A percentile compares a stretch with the other conserved stretches of the same genome.
Conservation (phyloP, 2,329 filamentous ascomycete species). For the Beauveria sp. region DNA sequence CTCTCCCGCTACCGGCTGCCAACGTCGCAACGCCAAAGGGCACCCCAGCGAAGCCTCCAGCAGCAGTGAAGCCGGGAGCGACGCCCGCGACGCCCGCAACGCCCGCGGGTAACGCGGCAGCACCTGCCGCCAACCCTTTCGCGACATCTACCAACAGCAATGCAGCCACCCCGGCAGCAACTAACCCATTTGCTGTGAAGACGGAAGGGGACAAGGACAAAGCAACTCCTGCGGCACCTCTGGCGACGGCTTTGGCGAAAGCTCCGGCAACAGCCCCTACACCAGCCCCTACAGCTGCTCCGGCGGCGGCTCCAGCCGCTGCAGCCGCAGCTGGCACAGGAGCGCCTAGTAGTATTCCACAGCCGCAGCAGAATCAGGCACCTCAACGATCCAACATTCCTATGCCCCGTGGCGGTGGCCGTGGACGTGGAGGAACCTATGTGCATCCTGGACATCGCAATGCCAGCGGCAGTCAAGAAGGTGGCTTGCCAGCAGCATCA, state of each 20-base stretch:
- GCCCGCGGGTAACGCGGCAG: neutral
- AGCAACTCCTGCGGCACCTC: conserved; percentile 12
- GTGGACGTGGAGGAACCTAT: conserved; percentile 30
- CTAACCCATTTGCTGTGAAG: conserved; percentile 27
- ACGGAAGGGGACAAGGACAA: conserved; percentile 4
- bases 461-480: conserved; percentile 28
- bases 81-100: neutral
- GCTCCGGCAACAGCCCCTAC: neutral
- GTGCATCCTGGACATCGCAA: conserved; percentile 30
- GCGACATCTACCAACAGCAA: conserved; percentile 15
- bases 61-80: neutral
- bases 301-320: conserved; percentile 11
- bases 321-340: conserved; percentile 13
- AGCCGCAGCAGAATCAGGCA: conserved; percentile 13
- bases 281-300: conserved; percentile 13
- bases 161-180: conserved; percentile 9
- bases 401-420: conserved; percentile 33
- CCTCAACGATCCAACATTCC: conserved; percentile 31
- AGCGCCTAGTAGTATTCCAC: neutral
- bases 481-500: conserved; percentile 20
- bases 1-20: conserved; percentile 17
- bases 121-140: conserved; percentile 13
- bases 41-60: conserved; percentile 13
- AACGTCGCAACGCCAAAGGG: conserved; percentile 16
- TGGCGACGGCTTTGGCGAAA: conserved; percentile 12